Conservation (phyloP, 1,284 basidiomycete species). For the Irpex rosettiformis region DNA sequence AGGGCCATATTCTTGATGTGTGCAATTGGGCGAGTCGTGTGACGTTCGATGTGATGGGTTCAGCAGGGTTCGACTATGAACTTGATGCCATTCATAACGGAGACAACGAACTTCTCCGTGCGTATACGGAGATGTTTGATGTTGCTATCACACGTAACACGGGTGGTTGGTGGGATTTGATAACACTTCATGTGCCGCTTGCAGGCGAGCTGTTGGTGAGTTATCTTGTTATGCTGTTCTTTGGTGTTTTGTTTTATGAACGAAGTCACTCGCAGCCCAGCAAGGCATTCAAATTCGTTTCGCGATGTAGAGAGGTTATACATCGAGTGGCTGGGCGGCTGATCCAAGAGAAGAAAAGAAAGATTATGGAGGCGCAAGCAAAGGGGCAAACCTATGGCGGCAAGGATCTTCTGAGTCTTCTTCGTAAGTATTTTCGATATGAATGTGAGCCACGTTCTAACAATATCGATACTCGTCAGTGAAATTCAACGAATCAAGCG, state of each 20-base stretch:
- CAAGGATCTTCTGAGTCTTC: constrained; percentile 64
- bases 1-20: constrained; percentile 50
- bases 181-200: constrained; percentile 62
- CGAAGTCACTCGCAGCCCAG: constrained; percentile 66
- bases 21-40: constrained; percentile 72
- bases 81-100: constrained; percentile 77
- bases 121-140: constrained; percentile 82
- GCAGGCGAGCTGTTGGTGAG: constrained; percentile 57
- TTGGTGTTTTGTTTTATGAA: too few relatives aligned
- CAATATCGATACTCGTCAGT: constrained; percentile 40
- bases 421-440: constrained; percentile 42
- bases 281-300: constrained; percentile 42
- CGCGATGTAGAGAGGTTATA: constrained; percentile 59
- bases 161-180: constrained; percentile 38
- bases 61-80: constrained; percentile 75
- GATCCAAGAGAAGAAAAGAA: constrained; percentile 69
- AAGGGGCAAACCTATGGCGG: constrained; percentile 45
- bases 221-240: constrained; percentile 17
- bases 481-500: constrained; percentile 66
- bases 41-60: constrained; percentile 79
- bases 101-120: constrained; percentile 68
- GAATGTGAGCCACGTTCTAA: constrained; percentile 1
- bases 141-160: constrained; percentile 51
- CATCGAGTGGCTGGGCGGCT: constrained; percentile 63
- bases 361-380: constrained; percentile 53